Percentiles rank a stretch among this genome's conserved stretches.
phyloP scores from a whole-genome alignment of 192 early-diverging fungal species.

The Haplosporangium gracile region DNA sequence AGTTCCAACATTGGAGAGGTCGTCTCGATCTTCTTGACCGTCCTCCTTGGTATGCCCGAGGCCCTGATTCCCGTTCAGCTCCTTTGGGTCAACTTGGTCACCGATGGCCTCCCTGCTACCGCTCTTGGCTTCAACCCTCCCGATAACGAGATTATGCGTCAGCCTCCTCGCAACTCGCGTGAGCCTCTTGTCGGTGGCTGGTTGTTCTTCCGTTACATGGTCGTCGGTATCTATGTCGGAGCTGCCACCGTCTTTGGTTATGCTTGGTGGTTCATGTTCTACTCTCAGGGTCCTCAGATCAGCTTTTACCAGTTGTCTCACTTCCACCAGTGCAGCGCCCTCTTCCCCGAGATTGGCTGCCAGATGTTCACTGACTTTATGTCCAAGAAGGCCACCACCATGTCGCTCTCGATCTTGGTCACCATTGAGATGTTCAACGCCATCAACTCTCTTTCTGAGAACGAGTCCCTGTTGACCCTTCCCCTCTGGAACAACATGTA shows the following conservation, averaged over 20 bases:
- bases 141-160: conserved; percentile 96
- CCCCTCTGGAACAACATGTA: conserved; percentile 94
- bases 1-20: conserved; percentile 99
- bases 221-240: conserved; percentile 95
- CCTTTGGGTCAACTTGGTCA: conserved; percentile 99
- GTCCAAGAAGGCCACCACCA: conserved; percentile 91
- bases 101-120: conserved; percentile 97
- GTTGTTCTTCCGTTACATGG: conserved; percentile 95
- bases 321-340: conserved; percentile 90
- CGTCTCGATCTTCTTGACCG: conserved; percentile 96
- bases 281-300: conserved; percentile 89
- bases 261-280: conserved; percentile 99
- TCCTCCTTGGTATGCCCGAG: conserved; percentile 96
- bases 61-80: conserved; percentile 98
- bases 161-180: conserved; percentile 83
- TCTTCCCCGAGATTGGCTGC: conserved; percentile 95
- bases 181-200: conserved; percentile 95
- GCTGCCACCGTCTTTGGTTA: conserved; percentile 95
- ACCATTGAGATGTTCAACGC: conserved; percentile 99
- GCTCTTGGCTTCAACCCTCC: conserved; percentile 99
- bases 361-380: conserved; percentile 87
- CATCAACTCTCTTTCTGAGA: conserved; percentile 96
- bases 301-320: conserved; percentile 90
- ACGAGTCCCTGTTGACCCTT: conserved; percentile 91
- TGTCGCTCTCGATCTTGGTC: conserved; percentile 95